A percentile compares a stretch with the other conserved stretches of the same genome.
Evolutionary conservation across 768 basidiomycete species (phyloP).

Genomic region (Trametes villosa): DNA sequence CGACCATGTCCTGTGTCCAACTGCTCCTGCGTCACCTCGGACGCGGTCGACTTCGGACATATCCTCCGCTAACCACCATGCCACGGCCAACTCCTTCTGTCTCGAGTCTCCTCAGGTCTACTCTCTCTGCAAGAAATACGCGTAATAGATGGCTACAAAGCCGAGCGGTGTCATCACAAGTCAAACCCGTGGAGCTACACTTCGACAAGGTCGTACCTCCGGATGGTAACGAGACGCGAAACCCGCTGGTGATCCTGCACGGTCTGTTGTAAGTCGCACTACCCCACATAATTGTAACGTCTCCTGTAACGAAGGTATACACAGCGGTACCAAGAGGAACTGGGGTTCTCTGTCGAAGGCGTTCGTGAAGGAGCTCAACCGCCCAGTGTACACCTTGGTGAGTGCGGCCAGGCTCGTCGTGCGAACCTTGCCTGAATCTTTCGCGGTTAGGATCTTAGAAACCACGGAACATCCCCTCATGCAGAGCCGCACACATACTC

Average conservation of each 20-base stretch:
- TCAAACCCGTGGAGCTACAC: constrained; percentile 28
- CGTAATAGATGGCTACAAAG: neutral
- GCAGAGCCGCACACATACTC: constrained; percentile 71
- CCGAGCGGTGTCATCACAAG: constrained; percentile 1
- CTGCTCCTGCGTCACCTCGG: neutral
- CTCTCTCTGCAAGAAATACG: neutral
- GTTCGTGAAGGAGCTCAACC: constrained; percentile 63
- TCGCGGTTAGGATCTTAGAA: constrained; percentile 73
- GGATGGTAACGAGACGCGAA: constrained; percentile 32
- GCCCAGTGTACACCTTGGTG: constrained; percentile 78
- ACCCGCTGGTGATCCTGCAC: constrained; percentile 40
- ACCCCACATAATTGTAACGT: neutral
- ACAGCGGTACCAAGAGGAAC: constrained; percentile 86
- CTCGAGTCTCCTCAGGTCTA: neutral
- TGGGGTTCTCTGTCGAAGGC: constrained; percentile 83
- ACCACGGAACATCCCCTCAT: constrained; percentile 86
- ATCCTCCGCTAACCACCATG: neutral
- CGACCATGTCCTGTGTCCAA: neutral
- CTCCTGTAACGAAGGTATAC: neutral
- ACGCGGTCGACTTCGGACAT: neutral
- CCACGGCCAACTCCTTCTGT: neutral
- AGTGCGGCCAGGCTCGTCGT: constrained; percentile 22
- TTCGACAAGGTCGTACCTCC: constrained; percentile 33
- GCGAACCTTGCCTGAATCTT: neutral
- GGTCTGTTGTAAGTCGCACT: constrained; percentile 37